Evolutionary conservation across 2,329 filamentous ascomycete genomes (phyloP).

Genomic region (Colletotrichum destructivum): DNA sequence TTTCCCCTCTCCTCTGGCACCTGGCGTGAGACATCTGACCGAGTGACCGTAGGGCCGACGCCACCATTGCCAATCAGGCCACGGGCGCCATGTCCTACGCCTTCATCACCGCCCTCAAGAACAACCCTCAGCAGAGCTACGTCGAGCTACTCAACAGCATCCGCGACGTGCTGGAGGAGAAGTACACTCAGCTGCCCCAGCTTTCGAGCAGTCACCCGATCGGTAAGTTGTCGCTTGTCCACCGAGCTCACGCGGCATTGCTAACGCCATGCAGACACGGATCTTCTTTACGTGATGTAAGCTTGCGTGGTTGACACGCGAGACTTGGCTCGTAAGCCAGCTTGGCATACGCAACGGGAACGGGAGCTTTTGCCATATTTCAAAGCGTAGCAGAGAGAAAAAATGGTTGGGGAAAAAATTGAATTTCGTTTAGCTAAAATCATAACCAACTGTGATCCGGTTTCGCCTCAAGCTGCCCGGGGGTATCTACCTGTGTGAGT

Average conservation of each 20-base stretch:
- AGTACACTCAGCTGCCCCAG: slow-evolving; percentile 96
- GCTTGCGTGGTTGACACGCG: background rate
- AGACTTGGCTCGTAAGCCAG: background rate
- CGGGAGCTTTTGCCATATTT: background rate
- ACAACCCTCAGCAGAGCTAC: slow-evolving; percentile 96
- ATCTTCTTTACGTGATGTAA: slow-evolving; percentile 40
- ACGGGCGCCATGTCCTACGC: slow-evolving; percentile 99
- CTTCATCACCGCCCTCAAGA: slow-evolving; percentile 91
- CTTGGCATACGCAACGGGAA: slow-evolving; percentile 6
- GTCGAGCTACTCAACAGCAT: slow-evolving; percentile 96
- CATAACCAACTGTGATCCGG: too few relatives aligned
- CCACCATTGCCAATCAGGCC: slow-evolving; percentile 87
- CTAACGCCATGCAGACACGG: slow-evolving; percentile 26
- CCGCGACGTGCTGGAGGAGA: slow-evolving; percentile 86
- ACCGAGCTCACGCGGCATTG: background rate
- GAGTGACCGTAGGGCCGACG: slow-evolving; percentile 78
- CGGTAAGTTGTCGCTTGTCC: slow-evolving; percentile 71
- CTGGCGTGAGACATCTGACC: slow-evolving; percentile 1
- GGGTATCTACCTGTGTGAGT: slow-evolving; percentile 12
- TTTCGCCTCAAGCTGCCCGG: background rate
- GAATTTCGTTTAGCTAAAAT: too few relatives aligned
- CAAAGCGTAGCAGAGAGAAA: slow-evolving; percentile 5
- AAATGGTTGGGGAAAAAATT: background rate
- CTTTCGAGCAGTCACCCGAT: slow-evolving; percentile 96
- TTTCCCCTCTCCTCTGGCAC: background rate